A percentile compares a stretch with the other conserved stretches of the same genome.
These are phyloP conservation scores for Galeopsis tetrahit DNA, from an alignment of 257 asterid genomes.

Conservation along the genomic window DNA sequence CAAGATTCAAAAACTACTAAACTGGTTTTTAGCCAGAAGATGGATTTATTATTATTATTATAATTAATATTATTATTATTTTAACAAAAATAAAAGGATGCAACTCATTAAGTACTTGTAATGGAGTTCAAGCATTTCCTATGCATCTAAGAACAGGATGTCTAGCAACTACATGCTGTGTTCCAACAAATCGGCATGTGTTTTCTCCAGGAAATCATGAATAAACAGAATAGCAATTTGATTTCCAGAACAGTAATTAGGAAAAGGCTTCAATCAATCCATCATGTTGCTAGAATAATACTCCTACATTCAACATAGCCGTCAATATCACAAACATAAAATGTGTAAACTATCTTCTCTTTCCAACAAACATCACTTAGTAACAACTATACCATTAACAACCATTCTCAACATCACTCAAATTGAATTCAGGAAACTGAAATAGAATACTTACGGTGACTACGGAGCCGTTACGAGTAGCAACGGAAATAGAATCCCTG, in stretches of 20 bases:
- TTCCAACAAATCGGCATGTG: neutral
- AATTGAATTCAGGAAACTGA: neutral
- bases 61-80: no score
- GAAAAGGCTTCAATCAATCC: neutral
- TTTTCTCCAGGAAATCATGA: constrained; percentile 1
- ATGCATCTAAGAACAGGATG: constrained; percentile 1
- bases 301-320: neutral
- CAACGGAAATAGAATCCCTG: constrained; percentile 30
- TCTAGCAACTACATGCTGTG: constrained; percentile 8
- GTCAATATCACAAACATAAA: neutral
- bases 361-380: constrained; percentile 15
- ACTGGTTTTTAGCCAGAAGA: neutral
- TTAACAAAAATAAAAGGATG: no score
- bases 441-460: constrained; percentile 47
- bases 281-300: neutral
- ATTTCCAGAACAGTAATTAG: neutral
- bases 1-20: constrained; percentile 4
- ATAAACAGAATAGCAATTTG: neutral
- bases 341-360: neutral
- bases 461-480: constrained; percentile 51
- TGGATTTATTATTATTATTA: no score
- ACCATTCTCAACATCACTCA: neutral
- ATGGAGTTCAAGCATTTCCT: constrained; percentile 6
- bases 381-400: neutral
- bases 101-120: neutral